Conservation (phyloP, 2,329 filamentous ascomycete genomes). For the Chrysoporthe puriensis region DNA sequence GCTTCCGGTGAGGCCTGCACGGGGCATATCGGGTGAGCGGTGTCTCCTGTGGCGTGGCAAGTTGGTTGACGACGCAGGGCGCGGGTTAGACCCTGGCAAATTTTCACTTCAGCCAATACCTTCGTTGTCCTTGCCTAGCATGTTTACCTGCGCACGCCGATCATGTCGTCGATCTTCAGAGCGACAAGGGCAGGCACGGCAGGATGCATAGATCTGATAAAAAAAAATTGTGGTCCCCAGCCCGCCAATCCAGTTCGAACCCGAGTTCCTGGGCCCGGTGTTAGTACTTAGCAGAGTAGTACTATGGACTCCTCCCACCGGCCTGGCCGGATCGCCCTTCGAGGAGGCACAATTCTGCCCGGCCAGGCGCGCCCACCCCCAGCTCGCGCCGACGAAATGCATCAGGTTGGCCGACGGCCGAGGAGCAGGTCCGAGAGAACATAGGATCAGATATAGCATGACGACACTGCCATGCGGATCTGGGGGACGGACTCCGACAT, state of each 20-base stretch:
- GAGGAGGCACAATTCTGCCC: neutral
- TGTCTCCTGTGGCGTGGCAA: too few species aligned
- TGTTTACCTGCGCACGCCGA: too few species aligned
- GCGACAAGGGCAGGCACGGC: too few species aligned
- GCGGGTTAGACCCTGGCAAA: too few species aligned
- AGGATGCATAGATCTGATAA: conserved; percentile 6
- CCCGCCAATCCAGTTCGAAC: neutral
- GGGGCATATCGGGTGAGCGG: too few species aligned
- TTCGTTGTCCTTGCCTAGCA: too few species aligned
- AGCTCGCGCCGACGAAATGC: neutral
- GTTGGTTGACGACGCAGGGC: too few species aligned
- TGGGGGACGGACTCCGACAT: neutral
- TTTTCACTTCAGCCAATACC: too few species aligned
- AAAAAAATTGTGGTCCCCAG: conserved; percentile 2
- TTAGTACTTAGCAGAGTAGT: neutral
- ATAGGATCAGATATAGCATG: neutral
- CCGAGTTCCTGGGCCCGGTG: neutral
- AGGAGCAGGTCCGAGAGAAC: neutral
- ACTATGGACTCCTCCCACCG: neutral
- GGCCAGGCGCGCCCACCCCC: neutral
- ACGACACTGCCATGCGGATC: neutral
- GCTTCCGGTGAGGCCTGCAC: too few species aligned
- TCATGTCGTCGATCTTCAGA: too few species aligned
- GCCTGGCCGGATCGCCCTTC: neutral
- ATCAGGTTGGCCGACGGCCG: neutral